Evolutionary conservation across 768 basidiomycete genomes (phyloP), one percentile per base, ranked within the genome.

Genomic region (Russula dissimulans): DNA sequence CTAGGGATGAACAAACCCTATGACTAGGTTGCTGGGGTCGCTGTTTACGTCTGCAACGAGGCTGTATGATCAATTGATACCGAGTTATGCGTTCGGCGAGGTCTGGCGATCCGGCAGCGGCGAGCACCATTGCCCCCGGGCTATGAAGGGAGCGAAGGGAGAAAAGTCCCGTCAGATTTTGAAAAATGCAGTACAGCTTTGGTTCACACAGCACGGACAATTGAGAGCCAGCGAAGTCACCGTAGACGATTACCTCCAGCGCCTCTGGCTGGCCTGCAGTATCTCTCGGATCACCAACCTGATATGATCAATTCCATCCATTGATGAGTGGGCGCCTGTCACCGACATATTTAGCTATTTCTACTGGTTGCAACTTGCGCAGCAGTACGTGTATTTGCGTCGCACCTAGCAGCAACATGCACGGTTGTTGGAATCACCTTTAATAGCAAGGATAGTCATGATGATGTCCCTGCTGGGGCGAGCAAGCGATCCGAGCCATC

Each of bases 11-110:
- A n/a, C n/a, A n/a, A n/a, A n/a, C n/a, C n/a, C 85, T 46, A 89
- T 89, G 31, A 87, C 84, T 10, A 86, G 86, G 67, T 89, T 87
- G 45, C 76, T 72, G 14, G 78, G 75, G 67, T 89, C 82, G n/a
- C 79, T 82, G 67, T 88, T 89, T 49, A 89, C 79, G 66, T 89
- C 86, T 10, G 80, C 85, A 6, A 87, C 84, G 0, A 86, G 87
- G 65, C 83, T 82, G 60, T 70, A 87, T 8, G 75, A 80, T 86
- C 87, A 89, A 66, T 86, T 85, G 59, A 89, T 81, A 0, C 87
- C 86, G 1, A 76, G 84, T 75, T 14, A 79, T 70, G 18, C 76
- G 69, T 34, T 79, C 76, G 3, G 81, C 72, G 0, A 80, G 73
- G 4, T 71, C 69, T 5, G 76, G 70, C 1, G 79, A 79, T 3